Conservation (phyloP, 202 grass and related monocot species). For the Carex arenaria region DNA sequence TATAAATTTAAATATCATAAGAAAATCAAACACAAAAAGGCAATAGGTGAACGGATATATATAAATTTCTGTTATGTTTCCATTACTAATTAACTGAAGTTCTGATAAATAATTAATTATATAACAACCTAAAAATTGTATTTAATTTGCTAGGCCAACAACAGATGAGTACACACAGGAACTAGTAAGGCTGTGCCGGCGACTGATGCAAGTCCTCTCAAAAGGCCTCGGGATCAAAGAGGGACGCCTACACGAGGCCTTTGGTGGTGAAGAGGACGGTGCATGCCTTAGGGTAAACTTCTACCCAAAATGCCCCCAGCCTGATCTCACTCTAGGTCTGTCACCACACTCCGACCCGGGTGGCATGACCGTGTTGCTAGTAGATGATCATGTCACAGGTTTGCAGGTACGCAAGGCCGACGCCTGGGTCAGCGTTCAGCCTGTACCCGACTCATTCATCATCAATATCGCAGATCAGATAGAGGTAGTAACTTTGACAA, state of each 20-base stretch:
- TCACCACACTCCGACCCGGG: conserved; percentile 83
- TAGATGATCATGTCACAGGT: conserved; percentile 58
- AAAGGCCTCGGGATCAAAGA: conserved; percentile 52
- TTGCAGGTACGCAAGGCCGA: conserved; percentile 52
- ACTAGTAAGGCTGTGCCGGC: conserved; percentile 36
- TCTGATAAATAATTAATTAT: not conserved
- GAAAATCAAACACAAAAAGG: not conserved
- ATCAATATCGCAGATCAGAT: conserved; percentile 88
- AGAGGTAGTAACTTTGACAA: conserved; percentile 43
- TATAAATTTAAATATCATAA: not conserved
- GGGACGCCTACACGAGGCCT: conserved; percentile 38
- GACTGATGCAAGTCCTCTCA: conserved; percentile 49
- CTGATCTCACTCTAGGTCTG: conserved; percentile 75
- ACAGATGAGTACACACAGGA: conserved; percentile 63
- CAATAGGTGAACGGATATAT: not conserved
- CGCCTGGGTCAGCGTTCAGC: conserved; percentile 61
- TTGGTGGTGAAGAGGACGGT: conserved; percentile 51
- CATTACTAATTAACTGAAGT: not conserved
- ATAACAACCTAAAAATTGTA: not conserved
- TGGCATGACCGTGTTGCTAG: conserved; percentile 74
- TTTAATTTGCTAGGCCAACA: conserved; percentile 30
- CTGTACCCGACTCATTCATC: conserved; percentile 57
- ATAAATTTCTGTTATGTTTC: not conserved
- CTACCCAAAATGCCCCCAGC: conserved; percentile 87
- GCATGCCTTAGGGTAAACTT: conserved; percentile 74